These are phyloP conservation scores for Podospora bellae-mahoneyi DNA, from an alignment of 495 filamentous ascomycete genomes.

Conservation along the genomic window DNA sequence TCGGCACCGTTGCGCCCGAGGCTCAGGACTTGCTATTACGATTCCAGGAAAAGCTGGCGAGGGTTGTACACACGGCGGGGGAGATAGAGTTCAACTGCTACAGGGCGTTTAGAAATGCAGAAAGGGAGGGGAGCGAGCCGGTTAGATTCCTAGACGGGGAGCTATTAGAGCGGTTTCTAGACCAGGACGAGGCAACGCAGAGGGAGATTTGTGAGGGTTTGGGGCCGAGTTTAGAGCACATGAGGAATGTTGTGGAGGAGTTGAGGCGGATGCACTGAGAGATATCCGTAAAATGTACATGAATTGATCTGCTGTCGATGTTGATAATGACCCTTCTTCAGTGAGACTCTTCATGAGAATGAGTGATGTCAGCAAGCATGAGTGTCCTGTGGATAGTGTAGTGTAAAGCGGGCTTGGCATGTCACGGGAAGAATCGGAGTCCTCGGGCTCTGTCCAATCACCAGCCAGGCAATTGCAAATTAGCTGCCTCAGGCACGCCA, in stretches of 20 bases:
- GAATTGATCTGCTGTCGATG: background rate
- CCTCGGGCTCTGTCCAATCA: conserved; percentile 27
- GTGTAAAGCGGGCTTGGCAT: conserved; percentile 4
- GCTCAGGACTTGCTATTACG: conserved; percentile 78
- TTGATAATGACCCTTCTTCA: no score
- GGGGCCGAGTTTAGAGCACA: conserved; percentile 63
- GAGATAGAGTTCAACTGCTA: conserved; percentile 70
- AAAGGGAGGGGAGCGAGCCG: conserved; percentile 69
- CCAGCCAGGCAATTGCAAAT: conserved; percentile 17
- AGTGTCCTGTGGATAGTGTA: background rate
- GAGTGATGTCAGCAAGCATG: conserved; percentile 6
- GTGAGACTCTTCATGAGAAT: background rate
- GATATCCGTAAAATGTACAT: background rate
- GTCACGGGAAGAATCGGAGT: conserved; percentile 29
- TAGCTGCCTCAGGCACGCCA: conserved; percentile 33
- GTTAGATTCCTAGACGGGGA: conserved; percentile 91
- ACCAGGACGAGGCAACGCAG: conserved; percentile 60
- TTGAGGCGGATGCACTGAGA: conserved; percentile 64
- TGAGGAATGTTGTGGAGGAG: conserved; percentile 70
- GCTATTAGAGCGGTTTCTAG: conserved; percentile 79
- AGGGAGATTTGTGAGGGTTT: conserved; percentile 61
- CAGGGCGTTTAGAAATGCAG: conserved; percentile 70
- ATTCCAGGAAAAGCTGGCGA: conserved; percentile 66
- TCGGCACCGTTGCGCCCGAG: conserved; percentile 65
- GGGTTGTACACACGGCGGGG: conserved; percentile 63